These are phyloP conservation scores for Angophora floribunda DNA, from an alignment of 345 rosid species.

Conservation along the genomic window DNA sequence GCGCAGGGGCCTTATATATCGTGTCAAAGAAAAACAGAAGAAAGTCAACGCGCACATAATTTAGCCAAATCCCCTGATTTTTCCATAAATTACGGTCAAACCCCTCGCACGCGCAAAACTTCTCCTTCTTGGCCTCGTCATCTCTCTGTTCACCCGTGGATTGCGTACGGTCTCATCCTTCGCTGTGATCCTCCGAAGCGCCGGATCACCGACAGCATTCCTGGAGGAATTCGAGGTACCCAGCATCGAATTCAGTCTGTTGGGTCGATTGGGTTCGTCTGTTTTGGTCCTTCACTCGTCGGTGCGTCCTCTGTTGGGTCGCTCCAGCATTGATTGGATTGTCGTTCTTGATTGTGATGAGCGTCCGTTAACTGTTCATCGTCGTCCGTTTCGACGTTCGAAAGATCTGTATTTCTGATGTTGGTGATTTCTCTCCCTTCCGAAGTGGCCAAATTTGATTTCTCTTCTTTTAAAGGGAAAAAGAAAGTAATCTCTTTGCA, in stretches of 20 bases:
- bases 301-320: not conserved
- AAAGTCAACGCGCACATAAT: not conserved
- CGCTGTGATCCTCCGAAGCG: not conserved
- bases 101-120: not conserved
- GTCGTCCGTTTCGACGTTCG: not conserved
- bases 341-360: not conserved
- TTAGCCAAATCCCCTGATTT: not conserved
- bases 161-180: not conserved
- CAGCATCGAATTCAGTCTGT: not conserved
- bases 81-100: not conserved
- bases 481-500: not conserved
- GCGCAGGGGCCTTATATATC: not conserved
- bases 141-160: not conserved
- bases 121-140: not conserved
- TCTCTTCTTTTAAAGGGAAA: not conserved
- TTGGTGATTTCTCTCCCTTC: not conserved
- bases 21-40: not conserved
- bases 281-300: not conserved
- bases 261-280: not conserved
- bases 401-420: not conserved
- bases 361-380: not conserved
- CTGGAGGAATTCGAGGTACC: not conserved
- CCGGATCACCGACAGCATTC: not conserved
- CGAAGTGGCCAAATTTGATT: not conserved
- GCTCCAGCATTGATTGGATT: not conserved